These are phyloP conservation scores for Takakia lepidozioides DNA, from an alignment of 225 moss, liverwort and hornwort species.

Conservation along the genomic window DNA sequence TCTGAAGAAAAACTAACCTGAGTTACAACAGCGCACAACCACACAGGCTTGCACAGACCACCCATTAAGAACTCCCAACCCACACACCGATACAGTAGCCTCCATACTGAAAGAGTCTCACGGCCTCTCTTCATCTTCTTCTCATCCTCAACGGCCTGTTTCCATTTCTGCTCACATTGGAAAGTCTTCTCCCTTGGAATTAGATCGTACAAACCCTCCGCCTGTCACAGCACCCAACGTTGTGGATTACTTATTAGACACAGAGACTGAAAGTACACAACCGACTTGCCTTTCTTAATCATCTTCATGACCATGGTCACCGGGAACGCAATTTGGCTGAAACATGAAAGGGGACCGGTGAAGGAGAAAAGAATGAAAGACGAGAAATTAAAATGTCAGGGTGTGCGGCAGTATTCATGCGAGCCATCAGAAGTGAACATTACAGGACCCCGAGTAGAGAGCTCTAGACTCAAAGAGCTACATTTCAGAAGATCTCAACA, in stretches of 20 bases:
- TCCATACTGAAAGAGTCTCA: conserved; percentile 41
- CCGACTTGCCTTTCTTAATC: not conserved
- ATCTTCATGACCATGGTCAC: not conserved
- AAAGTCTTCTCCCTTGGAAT: conserved; percentile 35
- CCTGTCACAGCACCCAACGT: too few species aligned
- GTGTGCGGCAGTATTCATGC: too few species aligned
- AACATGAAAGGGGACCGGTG: not conserved
- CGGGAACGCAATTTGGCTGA: not conserved
- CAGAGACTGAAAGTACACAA: too few species aligned
- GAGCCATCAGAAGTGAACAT: too few species aligned
- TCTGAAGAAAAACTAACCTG: too few species aligned
- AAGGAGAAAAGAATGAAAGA: too few species aligned
- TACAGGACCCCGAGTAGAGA: too few species aligned
- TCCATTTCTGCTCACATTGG: conserved; percentile 58
- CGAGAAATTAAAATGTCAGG: too few species aligned
- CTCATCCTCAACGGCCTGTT: conserved; percentile 24
- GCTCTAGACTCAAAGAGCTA: too few species aligned
- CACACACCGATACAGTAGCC: conserved; percentile 27
- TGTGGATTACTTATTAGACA: too few species aligned
- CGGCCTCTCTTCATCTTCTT: conserved; percentile 9
- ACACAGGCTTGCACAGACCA: conserved; percentile 29
- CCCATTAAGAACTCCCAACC: conserved; percentile 43
- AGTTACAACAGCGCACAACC: conserved; percentile 50
- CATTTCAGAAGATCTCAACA: too few species aligned
- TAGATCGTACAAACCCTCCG: conserved; percentile 74